Conservation (phyloP, 257 asterid species). For the Solanum virginianum region DNA sequence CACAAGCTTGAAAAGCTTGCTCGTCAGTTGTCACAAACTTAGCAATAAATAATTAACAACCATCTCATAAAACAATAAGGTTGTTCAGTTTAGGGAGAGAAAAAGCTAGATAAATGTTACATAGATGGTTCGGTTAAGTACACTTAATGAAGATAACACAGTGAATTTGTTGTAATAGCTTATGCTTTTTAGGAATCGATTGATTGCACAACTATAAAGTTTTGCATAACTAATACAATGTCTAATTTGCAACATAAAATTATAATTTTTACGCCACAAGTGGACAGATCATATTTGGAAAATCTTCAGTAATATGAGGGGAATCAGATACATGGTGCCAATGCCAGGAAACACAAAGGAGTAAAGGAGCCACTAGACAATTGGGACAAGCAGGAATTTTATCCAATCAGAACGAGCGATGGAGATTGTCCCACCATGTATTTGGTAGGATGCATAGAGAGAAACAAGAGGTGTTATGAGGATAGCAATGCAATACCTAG, state of each 20-base stretch:
- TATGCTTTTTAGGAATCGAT: neutral
- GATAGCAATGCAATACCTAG: neutral
- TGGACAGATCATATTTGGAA: neutral
- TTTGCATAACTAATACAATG: neutral
- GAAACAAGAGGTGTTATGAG: neutral
- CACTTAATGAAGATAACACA: neutral
- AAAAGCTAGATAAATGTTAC: neutral
- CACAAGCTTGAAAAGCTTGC: neutral
- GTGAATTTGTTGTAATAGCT: neutral
- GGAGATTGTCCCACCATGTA: neutral
- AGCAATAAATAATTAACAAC: neutral
- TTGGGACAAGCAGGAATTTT: neutral
- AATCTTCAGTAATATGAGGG: neutral
- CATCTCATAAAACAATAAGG: neutral
- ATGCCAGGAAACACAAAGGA: neutral
- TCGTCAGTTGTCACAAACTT: neutral
- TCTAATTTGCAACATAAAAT: neutral
- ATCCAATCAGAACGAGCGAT: neutral
- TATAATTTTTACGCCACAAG: neutral
- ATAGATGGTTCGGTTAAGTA: neutral
- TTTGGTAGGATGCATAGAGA: neutral
- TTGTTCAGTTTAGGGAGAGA: neutral
- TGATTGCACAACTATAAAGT: neutral
- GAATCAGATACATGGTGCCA: neutral
- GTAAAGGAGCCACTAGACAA: neutral